Evolutionary conservation across 2,329 filamentous ascomycete genomes (phyloP).

Genomic region (Colletotrichum lentis): DNA sequence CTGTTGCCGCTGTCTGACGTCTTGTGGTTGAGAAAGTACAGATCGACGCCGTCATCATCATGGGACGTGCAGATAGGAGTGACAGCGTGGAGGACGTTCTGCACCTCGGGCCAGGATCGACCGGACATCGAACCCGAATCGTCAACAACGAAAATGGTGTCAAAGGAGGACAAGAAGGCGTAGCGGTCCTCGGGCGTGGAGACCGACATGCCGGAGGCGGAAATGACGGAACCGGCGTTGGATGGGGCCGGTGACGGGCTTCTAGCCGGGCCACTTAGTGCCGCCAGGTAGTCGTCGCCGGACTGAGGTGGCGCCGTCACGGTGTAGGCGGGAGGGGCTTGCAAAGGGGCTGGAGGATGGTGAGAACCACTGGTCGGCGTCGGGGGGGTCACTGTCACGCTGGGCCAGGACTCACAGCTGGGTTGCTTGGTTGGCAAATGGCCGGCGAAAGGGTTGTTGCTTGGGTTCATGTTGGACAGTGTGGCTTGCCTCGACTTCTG

Average conservation of each 20-base stretch:
- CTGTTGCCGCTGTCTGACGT: conserved; percentile 49
- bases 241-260: conserved; percentile 40
- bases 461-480: conserved; percentile 32
- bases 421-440: conserved; percentile 20
- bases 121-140: conserved; percentile 90
- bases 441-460: conserved; percentile 39
- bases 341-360: conserved; percentile 38
- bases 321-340: conserved; percentile 50
- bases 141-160: conserved; percentile 91
- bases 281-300: conserved; percentile 24
- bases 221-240: conserved; percentile 24
- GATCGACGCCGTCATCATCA: conserved; percentile 85
- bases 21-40: conserved; percentile 86
- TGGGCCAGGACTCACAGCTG: conserved; percentile 37
- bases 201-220: conserved; percentile 43
- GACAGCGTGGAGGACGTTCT: conserved; percentile 74
- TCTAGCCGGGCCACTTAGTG: conserved; percentile 20
- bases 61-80: conserved; percentile 81
- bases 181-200: conserved; percentile 70
- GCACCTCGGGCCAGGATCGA: conserved; percentile 77
- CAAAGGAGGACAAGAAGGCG: conserved; percentile 79
- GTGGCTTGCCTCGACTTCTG: conserved; percentile 13
- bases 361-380: background rate
- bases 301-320: conserved; percentile 10
- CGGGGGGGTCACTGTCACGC: background rate